phyloP scores from a whole-genome alignment of 2,329 filamentous ascomycete genomes.

The Penicillium freii region DNA sequence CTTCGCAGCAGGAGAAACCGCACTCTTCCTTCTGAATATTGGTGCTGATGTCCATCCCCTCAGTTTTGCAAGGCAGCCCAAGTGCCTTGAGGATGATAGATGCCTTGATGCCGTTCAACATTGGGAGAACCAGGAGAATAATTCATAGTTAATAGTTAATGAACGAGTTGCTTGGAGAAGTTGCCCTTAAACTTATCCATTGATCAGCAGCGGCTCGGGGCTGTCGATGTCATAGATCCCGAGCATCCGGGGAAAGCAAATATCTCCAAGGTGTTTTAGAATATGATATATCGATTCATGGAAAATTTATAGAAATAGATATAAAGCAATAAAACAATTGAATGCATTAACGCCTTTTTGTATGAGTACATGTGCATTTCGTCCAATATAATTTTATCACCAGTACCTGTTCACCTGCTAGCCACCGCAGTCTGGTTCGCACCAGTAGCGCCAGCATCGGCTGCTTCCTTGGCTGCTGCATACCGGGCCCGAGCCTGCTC shows the following conservation, averaged over 20 bases:
- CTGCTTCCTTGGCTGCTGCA: slow-evolving; percentile 46
- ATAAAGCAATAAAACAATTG: background rate
- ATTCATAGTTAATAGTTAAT: too few relatives aligned
- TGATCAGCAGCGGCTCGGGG: too few relatives aligned
- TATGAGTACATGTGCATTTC: slow-evolving; percentile 9
- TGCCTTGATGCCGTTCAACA: too few relatives aligned
- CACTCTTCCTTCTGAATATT: too few relatives aligned
- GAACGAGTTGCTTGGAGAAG: too few relatives aligned
- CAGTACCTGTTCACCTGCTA: background rate
- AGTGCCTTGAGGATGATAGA: too few relatives aligned
- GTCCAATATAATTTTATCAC: slow-evolving; percentile 1
- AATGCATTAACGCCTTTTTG: slow-evolving; percentile 5
- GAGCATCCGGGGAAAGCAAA: background rate
- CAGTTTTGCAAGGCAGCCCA: too few relatives aligned
- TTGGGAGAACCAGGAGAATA: too few relatives aligned
- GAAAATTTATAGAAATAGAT: background rate
- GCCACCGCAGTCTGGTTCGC: slow-evolving; percentile 5
- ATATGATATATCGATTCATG: background rate
- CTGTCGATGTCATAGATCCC: too few relatives aligned
- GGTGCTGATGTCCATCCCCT: too few relatives aligned
- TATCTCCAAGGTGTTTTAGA: background rate
- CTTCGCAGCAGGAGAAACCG: too few relatives aligned
- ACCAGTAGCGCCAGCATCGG: slow-evolving; percentile 12
- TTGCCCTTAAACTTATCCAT: too few relatives aligned
- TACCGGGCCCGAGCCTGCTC: slow-evolving; percentile 59